Percentiles rank a stretch among this genome's conserved stretches.
Conservation (phyloP, 148 eudicot genomes). For the Suaeda aralocaspica region DNA sequence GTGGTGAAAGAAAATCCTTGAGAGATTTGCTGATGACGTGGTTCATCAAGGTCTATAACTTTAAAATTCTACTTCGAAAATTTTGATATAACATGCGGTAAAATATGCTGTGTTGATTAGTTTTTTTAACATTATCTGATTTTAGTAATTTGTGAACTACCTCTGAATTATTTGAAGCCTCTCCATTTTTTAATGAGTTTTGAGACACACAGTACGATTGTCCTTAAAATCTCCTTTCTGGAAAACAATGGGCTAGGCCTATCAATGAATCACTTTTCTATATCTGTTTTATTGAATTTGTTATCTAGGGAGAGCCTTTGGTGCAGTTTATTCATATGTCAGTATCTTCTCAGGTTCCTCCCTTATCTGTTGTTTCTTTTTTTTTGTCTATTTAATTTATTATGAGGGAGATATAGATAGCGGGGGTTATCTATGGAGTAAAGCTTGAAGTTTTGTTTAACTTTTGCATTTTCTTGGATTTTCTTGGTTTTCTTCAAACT, state of each 20-base stretch:
- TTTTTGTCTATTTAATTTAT: neutral
- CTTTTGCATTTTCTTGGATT: neutral
- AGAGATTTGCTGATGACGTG: slow-evolving; percentile 57
- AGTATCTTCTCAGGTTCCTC: neutral
- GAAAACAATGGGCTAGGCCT: neutral
- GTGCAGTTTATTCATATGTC: neutral
- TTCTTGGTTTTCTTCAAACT: neutral
- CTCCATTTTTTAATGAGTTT: neutral
- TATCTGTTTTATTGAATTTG: no score
- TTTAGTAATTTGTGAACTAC: neutral
- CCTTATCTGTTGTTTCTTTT: neutral
- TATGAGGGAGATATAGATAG: neutral
- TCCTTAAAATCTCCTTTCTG: neutral
- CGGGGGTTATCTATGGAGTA: neutral
- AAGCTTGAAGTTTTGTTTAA: neutral
- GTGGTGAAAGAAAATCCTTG: slow-evolving; percentile 70
- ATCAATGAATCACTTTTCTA: neutral
- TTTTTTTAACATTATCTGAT: neutral
- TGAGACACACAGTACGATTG: neutral
- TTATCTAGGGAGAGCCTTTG: neutral
- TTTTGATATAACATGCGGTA: neutral
- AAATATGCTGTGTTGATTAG: slow-evolving; percentile 6
- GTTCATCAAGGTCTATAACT: slow-evolving; percentile 65
- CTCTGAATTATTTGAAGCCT: slow-evolving; percentile 3
- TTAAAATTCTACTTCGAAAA: slow-evolving; percentile 2